These are phyloP conservation scores for Diospyros lotus DNA, from an alignment of 148 eudicot genomes.

Conservation along the genomic window DNA sequence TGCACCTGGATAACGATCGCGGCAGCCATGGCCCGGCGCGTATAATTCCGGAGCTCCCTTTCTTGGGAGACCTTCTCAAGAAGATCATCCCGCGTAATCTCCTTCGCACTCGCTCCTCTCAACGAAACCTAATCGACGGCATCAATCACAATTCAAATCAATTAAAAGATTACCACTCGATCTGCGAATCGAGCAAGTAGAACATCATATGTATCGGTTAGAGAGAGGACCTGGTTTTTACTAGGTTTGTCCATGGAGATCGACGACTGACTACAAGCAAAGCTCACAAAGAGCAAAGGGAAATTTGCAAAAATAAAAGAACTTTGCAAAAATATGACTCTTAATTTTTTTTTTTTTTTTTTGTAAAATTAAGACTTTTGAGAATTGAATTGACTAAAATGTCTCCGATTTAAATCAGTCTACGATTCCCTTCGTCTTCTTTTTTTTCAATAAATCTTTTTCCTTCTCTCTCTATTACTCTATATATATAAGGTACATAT, in stretches of 20 bases:
- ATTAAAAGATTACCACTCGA: background rate
- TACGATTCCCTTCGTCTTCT: too few relatives aligned
- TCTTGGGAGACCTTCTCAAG: conserved; percentile 73
- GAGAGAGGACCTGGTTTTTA: conserved; percentile 45
- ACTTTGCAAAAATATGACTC: too few relatives aligned
- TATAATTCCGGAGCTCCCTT: conserved; percentile 71
- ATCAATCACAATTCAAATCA: conserved; percentile 2
- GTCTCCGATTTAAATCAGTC: too few relatives aligned
- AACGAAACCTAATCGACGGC: conserved; percentile 60
- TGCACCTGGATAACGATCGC: conserved; percentile 72
- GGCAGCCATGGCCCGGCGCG: conserved; percentile 63
- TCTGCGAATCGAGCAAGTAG: background rate
- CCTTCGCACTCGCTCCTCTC: conserved; percentile 80
- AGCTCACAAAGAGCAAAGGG: background rate
- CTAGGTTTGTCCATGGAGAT: conserved; percentile 43
- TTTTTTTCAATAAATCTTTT: too few relatives aligned
- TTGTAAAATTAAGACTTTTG: too few relatives aligned
- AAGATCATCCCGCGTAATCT: conserved; percentile 74
- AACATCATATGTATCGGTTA: background rate
- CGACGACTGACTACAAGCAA: conserved; percentile 9
- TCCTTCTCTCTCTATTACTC: too few relatives aligned
- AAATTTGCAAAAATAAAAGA: too few relatives aligned
- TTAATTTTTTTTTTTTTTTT: too few relatives aligned
- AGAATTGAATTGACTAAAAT: too few relatives aligned
- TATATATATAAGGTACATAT: too few relatives aligned